Evolutionary conservation across 148 eudicot genomes (phyloP).

Genomic region (Chenopodium suecicum): DNA sequence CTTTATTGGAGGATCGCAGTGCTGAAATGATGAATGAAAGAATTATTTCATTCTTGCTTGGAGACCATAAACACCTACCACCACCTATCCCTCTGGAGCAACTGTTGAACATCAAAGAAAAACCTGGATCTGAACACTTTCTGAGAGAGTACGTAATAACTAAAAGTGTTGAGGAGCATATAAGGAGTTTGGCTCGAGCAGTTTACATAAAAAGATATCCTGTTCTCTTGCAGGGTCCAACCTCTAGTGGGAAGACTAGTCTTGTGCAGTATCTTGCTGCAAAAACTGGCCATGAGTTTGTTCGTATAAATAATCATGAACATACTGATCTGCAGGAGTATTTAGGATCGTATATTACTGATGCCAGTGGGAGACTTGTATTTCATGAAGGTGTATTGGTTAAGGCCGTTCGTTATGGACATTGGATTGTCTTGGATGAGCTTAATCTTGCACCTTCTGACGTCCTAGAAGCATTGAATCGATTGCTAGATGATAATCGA

Average conservation of each 20-base stretch:
- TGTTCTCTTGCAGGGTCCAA: constrained; percentile 95
- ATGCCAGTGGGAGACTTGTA: constrained; percentile 73
- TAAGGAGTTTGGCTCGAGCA: constrained; percentile 75
- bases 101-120: constrained; percentile 39
- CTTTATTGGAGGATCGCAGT: constrained; percentile 68
- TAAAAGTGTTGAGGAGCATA: constrained; percentile 71
- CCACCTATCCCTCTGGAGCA: constrained; percentile 41
- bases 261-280: constrained; percentile 92
- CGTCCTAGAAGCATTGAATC: constrained; percentile 94
- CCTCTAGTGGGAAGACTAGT: constrained; percentile 99
- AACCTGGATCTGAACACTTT: constrained; percentile 38
- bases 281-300: constrained; percentile 84
- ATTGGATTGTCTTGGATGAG: constrained; percentile 97
- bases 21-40: constrained; percentile 58
- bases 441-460: constrained; percentile 97
- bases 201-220: constrained; percentile 81
- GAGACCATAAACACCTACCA: constrained; percentile 43
- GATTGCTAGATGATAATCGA: constrained; percentile 90
- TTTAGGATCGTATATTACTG: constrained; percentile 90
- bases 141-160: constrained; percentile 66
- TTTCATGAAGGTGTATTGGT: constrained; percentile 92
- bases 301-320: constrained; percentile 93
- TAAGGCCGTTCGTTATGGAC: constrained; percentile 86
- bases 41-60: constrained; percentile 51
- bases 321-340: constrained; percentile 98